Base-by-base conservation (phyloP, 352 stramenopile genomes). In the Aphanomyces cochlioides region DNA sequence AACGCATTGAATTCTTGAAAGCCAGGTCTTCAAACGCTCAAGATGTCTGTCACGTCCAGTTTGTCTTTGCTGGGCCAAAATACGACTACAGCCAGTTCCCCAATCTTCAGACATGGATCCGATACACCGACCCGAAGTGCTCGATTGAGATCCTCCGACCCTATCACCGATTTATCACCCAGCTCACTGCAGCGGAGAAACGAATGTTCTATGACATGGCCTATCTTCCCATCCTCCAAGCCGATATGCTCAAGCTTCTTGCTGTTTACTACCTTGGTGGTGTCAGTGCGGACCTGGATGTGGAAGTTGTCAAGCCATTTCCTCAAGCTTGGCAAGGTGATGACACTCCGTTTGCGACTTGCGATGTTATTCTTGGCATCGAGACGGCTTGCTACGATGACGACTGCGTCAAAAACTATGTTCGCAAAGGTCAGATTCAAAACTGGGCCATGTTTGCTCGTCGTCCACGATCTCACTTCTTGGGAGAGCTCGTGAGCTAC, bases 341-440 rank as follows among this genome's bases (percentile, higher is more conserved):
- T 12, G 17, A 50, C 43, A 50, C 43, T n/a, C 10, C 43, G 43
- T n/a, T 50, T n/a, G 43, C 43, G 17, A 50, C 43, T n/a, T 50
- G 43, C 43, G 43, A 50, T n/a, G 43, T 50, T n/a, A n/a, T 50
- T n/a, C 17, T 50, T 12, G 43, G 43, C 43, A n/a, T n/a, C 10
- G 43, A 50, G 17, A n/a, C 17, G 10, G 17, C 10, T n/a, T 50
- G 43, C 17, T 50, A n/a, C 43, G 17, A 12, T 2, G 43, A 50
- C 43, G 43, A 50, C 10, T 50, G 43, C 17, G 43, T n/a, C 1
- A n/a, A 12, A n/a, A n/a, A n/a, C 10, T 50, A 50, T 50, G 43
- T 50, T 2, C 43, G 43, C 43, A 50, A 50, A n/a, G 43, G 43
- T n/a, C 43, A 50, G 43, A 50, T 50, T 50, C 43, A 50, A 50